Evolutionary conservation across 2,329 filamentous ascomycete species (phyloP).

Genomic region (Epichloe festucae): DNA sequence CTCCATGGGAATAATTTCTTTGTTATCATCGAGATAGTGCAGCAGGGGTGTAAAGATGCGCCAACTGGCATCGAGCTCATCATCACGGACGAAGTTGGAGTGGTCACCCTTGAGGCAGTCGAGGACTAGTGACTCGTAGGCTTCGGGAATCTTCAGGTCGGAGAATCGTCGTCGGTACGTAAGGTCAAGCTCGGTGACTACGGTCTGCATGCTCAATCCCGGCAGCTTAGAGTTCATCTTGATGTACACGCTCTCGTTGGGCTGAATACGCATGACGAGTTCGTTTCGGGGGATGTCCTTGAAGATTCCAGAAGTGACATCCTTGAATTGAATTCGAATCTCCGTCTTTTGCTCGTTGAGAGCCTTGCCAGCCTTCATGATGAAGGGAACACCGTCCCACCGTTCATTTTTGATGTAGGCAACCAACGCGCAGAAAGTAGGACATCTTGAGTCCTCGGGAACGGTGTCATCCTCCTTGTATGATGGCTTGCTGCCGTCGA

Average conservation of each 20-base stretch:
- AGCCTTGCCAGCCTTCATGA: constrained; percentile 97
- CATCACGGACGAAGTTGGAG: constrained; percentile 97
- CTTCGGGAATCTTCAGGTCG: constrained; percentile 97
- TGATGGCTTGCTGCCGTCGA: constrained; percentile 89
- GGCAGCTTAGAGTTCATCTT: constrained; percentile 99
- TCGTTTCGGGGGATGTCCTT: constrained; percentile 99
- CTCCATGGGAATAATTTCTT: constrained; percentile 98
- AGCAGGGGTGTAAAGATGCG: constrained; percentile 95
- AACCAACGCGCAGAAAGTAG: constrained; percentile 93
- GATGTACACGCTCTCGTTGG: constrained; percentile 98
- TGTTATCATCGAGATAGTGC: constrained; percentile 97
- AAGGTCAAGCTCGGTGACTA: constrained; percentile 93
- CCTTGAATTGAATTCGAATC: constrained; percentile 98
- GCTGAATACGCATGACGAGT: constrained; percentile 97
- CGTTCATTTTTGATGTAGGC: constrained; percentile 99
- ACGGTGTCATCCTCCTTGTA: constrained; percentile 99
- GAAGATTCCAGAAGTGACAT: constrained; percentile 98
- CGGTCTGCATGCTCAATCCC: constrained; percentile 97
- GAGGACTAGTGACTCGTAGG: constrained; percentile 93
- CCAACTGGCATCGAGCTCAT: constrained; percentile 96
- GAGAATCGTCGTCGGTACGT: constrained; percentile 98
- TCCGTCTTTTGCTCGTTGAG: constrained; percentile 99
- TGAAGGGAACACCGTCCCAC: constrained; percentile 98
- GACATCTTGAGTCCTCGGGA: constrained; percentile 91
- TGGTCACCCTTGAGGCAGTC: constrained; percentile 98